Evolutionary conservation across 148 eudicot genomes (phyloP), one percentile per base, ranked within the genome.

Genomic region (Tetragonia tetragonoides): DNA sequence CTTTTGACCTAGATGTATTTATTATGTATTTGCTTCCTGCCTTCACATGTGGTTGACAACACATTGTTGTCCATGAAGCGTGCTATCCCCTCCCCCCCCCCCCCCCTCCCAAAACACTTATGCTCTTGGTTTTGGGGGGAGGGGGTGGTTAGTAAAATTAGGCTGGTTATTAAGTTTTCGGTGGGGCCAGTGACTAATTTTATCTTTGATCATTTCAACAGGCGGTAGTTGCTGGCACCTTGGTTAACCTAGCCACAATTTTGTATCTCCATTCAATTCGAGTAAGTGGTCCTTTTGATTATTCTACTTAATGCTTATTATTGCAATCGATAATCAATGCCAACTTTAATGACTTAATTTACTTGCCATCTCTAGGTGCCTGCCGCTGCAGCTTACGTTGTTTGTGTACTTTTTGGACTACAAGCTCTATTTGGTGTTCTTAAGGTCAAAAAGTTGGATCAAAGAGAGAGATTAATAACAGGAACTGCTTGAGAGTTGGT

Each of bases 211-310:
- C 41, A 28, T 75, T 78, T 77, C 71, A 73, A 86, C 90, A 95
- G 99, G 93, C 92, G 38, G 88, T 95, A 61, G 91, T 94, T 75
- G 94, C 99, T 87, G 99, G 99, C 82, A 95, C 91, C 83, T 81
- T 95, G 77, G 85, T 95, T 54, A 95, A 95, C 88, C 93, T 95
- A 21, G 99, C 91, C 24, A 95, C 97, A 81, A 83, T 95, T 80
- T 85, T 95, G 75, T 80, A 88, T 84, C 87, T 95, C 63, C 88
- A 91, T 79, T 91, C 94, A n/a, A 83, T 95, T 75, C 84, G 87
- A 83, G 99, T 95, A 83, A 83, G 93, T 80, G 46, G 53, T 77
- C 81, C 70, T 72, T 37, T 38, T 54, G 23, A 39, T 5, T 49
- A 38, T 42, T 59, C 42, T 44, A 66, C 34, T n/a, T 60, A 14